phyloP scores from a whole-genome alignment of 495 filamentous ascomycete genomes.

The Trichoderma asperelloides region DNA sequence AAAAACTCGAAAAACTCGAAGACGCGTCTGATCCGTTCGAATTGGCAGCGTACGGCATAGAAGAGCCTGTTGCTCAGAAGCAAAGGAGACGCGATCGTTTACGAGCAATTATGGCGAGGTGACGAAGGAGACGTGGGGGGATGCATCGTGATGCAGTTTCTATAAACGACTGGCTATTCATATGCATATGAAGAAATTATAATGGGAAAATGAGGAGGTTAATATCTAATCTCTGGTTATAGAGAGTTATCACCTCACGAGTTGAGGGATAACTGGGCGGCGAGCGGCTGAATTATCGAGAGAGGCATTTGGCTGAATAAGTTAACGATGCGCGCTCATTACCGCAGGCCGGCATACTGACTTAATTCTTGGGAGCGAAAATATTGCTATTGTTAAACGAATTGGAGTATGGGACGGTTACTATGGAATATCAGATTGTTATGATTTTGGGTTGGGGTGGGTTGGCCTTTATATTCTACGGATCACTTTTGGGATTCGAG shows the following conservation, averaged over 20 bases:
- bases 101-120: background rate
- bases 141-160: background rate
- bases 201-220: too few species aligned
- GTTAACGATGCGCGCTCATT: background rate
- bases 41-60: background rate
- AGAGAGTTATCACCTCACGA: background rate
- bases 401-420: background rate
- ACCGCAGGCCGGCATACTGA: background rate
- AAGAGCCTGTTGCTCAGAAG: background rate
- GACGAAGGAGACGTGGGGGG: background rate
- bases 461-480: background rate
- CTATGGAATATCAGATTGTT: background rate
- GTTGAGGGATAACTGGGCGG: background rate
- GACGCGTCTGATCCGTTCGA: conserved; percentile 2
- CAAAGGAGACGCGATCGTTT: background rate
- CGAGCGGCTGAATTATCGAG: background rate
- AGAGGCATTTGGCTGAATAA: background rate
- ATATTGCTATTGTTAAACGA: background rate
- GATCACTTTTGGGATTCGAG: background rate
- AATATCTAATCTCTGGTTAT: too few species aligned
- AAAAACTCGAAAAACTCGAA: background rate
- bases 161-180: background rate
- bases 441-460: background rate
- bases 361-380: background rate
- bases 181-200: too few species aligned